These are phyloP conservation scores for Linum usitatissimum DNA, from an alignment of 345 rosid species.

Conservation along the genomic window DNA sequence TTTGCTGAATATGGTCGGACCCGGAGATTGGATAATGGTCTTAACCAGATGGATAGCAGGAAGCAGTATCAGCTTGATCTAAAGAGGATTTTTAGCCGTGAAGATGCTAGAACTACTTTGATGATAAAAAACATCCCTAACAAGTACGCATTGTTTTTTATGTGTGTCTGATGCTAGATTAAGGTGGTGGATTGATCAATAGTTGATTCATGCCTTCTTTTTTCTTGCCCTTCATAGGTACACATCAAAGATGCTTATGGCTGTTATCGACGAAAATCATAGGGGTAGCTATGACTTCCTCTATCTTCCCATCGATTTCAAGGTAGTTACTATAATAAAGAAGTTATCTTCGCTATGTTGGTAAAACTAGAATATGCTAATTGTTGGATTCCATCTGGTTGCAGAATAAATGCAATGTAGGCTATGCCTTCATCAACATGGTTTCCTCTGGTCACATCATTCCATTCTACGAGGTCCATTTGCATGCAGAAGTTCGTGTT, in stretches of 20 bases:
- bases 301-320: constrained; percentile 84
- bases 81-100: constrained; percentile 59
- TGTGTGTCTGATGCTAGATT: neutral
- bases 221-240: constrained; percentile 40
- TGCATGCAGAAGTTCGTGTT: neutral
- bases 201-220: constrained; percentile 9
- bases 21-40: constrained; percentile 47
- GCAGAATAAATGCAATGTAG: constrained; percentile 99
- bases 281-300: constrained; percentile 78
- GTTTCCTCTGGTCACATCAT: constrained; percentile 73
- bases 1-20: constrained; percentile 52
- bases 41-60: constrained; percentile 53
- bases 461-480: constrained; percentile 68
- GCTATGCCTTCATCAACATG: constrained; percentile 93
- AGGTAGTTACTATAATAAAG: constrained; percentile 31
- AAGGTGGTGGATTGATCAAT: neutral
- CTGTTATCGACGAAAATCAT: constrained; percentile 87
- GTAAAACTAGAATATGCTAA: no score
- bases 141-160: constrained; percentile 7
- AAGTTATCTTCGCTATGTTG: no score
- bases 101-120: constrained; percentile 30
- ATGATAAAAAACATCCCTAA: constrained; percentile 25
- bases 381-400: constrained; percentile 17
- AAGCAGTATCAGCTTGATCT: constrained; percentile 76
- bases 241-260: constrained; percentile 91